Conservation (phyloP, 306 rosid genomes). For the Cicer chorassanicum region DNA sequence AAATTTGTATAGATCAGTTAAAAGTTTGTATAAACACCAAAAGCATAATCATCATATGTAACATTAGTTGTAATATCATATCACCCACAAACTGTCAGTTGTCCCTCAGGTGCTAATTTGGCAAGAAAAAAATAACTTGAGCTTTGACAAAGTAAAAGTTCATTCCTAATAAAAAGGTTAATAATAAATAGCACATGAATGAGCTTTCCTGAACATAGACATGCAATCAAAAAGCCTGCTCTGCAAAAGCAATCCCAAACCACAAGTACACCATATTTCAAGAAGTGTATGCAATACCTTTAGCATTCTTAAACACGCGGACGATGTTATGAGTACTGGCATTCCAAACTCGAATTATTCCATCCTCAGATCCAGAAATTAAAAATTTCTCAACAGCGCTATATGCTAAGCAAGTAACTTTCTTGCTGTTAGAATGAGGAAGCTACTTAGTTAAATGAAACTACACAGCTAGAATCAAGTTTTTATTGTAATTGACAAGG, state of each 20-base stretch:
- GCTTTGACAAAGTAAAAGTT: constrained; percentile 7
- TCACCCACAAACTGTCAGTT: constrained; percentile 1
- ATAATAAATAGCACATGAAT: constrained; percentile 25
- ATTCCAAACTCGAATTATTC: constrained; percentile 77
- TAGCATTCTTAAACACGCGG: constrained; percentile 66
- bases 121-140: neutral
- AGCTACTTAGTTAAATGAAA: constrained; percentile 35
- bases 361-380: constrained; percentile 86
- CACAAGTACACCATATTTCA: constrained; percentile 13
- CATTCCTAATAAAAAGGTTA: neutral
- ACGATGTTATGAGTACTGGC: constrained; percentile 56
- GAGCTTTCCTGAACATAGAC: constrained; percentile 18
- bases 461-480: neutral
- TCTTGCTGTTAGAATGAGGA: constrained; percentile 58
- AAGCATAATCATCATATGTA: constrained; percentile 8
- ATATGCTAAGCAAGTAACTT: constrained; percentile 71
- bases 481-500: neutral
- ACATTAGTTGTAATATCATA: constrained; percentile 18
- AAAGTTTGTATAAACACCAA: neutral
- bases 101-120: constrained; percentile 1
- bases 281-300: constrained; percentile 56
- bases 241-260: constrained; percentile 28
- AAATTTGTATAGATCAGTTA: neutral
- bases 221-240: constrained; percentile 7
- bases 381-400: constrained; percentile 53